Evolutionary conservation across 192 early-diverging fungal species (phyloP).

Genomic region (Phlyctochytrium bullatum): DNA sequence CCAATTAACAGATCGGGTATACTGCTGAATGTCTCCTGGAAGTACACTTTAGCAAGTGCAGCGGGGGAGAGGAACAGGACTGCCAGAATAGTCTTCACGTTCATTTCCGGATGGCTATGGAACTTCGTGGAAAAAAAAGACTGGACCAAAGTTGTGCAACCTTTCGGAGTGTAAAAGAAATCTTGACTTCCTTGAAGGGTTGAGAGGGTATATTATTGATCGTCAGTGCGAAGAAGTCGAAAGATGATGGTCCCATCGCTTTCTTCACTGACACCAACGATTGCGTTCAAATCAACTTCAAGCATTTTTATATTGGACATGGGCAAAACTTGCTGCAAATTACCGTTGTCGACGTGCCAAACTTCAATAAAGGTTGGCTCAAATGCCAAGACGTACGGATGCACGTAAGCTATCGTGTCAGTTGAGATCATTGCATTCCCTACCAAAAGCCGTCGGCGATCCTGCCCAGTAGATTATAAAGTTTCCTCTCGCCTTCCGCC

Average conservation of each 20-base stretch:
- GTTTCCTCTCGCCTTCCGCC: constrained; percentile 67
- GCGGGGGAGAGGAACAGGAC: constrained; percentile 6
- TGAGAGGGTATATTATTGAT: too few species aligned
- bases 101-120: neutral
- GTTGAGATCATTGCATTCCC: constrained; percentile 4
- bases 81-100: constrained; percentile 3
- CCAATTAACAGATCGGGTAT: constrained; percentile 20
- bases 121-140: neutral
- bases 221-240: too few species aligned
- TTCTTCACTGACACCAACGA: neutral
- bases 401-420: constrained; percentile 64
- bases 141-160: neutral
- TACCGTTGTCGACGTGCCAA: constrained; percentile 31
- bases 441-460: constrained; percentile 72
- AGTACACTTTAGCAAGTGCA: constrained; percentile 67
- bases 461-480: constrained; percentile 90
- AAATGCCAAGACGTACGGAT: constrained; percentile 89
- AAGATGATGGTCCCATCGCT: too few species aligned
- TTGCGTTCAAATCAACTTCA: neutral
- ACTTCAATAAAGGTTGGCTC: constrained; percentile 72
- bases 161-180: too few species aligned
- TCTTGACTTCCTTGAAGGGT: too few species aligned
- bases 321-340: constrained; percentile 46
- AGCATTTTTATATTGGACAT: neutral
- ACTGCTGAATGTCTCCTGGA: constrained; percentile 83